Evolutionary conservation across 164 flowering plant species (phyloP).

Genomic region (Stephania japonica): DNA sequence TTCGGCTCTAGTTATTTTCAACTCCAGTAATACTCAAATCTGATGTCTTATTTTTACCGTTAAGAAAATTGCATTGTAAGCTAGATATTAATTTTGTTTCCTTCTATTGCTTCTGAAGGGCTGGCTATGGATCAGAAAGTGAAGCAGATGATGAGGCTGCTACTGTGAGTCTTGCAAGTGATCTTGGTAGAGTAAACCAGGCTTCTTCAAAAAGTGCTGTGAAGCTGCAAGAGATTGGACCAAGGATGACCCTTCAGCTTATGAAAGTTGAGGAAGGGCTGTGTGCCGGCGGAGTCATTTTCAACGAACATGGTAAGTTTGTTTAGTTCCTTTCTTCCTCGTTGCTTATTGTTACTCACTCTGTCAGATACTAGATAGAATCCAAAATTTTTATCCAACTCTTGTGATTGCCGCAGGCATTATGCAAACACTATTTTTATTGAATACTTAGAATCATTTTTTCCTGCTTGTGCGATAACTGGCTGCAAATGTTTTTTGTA

Average conservation of each 20-base stretch:
- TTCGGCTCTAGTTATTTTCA: too few relatives aligned
- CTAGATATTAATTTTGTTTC: neutral
- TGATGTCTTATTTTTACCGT: conserved; percentile 9
- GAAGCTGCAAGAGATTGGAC: conserved; percentile 94
- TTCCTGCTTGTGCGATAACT: too few relatives aligned
- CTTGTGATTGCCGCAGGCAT: neutral
- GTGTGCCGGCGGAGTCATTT: conserved; percentile 73
- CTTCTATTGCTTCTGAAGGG: conserved; percentile 39
- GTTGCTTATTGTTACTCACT: neutral
- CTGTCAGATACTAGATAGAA: neutral
- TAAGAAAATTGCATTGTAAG: neutral
- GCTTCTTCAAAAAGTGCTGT: conserved; percentile 94
- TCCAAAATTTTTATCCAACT: neutral
- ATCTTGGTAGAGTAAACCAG: conserved; percentile 70
- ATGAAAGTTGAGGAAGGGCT: conserved; percentile 81
- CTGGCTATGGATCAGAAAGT: conserved; percentile 98
- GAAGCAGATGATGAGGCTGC: conserved; percentile 98
- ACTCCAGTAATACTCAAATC: neutral
- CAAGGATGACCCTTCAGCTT: conserved; percentile 89
- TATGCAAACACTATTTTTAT: neutral
- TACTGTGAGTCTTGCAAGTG: conserved; percentile 62
- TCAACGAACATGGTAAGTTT: conserved; percentile 63
- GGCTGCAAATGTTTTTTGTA: too few relatives aligned
- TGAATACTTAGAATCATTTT: neutral
- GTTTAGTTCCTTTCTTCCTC: neutral